Evolutionary conservation across 192 early-diverging fungal species (phyloP).

Genomic region (Piromyces finnis): DNA sequence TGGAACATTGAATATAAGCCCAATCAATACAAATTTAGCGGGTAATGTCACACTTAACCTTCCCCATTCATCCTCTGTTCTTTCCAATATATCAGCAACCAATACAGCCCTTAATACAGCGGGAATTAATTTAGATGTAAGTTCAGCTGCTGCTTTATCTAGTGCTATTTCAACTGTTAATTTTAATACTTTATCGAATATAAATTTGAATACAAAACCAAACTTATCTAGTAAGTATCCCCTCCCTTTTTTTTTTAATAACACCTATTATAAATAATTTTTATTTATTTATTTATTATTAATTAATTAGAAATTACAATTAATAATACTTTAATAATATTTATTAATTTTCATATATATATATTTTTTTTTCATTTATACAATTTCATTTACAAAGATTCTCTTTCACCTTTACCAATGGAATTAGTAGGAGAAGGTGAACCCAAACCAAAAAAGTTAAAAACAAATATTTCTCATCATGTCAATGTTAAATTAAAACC

Average conservation of each 20-base stretch:
- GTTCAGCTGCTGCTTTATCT: background rate
- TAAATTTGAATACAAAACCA: background rate
- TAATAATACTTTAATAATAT: too few species aligned
- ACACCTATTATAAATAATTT: background rate
- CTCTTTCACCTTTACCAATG: background rate
- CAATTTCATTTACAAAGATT: background rate
- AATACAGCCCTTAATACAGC: too few species aligned
- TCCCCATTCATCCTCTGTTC: background rate
- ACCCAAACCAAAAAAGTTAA: background rate
- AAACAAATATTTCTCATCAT: background rate
- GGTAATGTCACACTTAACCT: background rate
- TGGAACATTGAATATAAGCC: background rate
- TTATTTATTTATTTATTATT: background rate
- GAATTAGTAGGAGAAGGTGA: background rate
- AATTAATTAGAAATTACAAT: background rate
- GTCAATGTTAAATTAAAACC: background rate
- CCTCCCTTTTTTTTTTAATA: background rate
- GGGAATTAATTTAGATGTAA: background rate
- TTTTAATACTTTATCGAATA: background rate
- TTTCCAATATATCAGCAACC: background rate
- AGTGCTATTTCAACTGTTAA: background rate
- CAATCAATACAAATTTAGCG: background rate
- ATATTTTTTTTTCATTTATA: background rate
- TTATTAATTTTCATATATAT: too few species aligned
- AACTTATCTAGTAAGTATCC: background rate